Conservation (phyloP, 306 rosid species). For the Dryas alaskensis region DNA sequence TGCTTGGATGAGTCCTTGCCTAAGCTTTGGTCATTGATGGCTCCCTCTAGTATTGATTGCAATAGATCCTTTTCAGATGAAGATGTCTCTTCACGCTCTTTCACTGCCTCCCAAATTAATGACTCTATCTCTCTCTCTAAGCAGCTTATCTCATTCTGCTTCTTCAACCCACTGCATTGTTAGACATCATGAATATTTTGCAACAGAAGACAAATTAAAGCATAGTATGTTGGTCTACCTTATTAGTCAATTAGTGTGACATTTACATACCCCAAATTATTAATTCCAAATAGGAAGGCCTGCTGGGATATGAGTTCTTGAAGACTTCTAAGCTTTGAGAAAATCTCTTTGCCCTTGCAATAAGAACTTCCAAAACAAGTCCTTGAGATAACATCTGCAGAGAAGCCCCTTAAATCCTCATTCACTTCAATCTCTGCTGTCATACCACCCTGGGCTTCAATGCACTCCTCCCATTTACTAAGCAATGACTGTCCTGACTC, state of each 20-base stretch:
- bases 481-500: conserved; percentile 60
- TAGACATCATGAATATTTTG: background rate
- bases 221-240: background rate
- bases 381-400: conserved; percentile 90
- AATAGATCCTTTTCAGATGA: conserved; percentile 61
- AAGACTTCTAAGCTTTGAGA: conserved; percentile 70
- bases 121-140: conserved; percentile 77
- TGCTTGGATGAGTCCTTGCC: conserved; percentile 53
- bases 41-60: conserved; percentile 64
- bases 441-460: conserved; percentile 41
- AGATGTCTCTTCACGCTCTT: conserved; percentile 46
- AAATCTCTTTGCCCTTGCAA: conserved; percentile 63
- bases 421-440: conserved; percentile 64
- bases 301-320: conserved; percentile 53
- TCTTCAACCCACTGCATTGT: conserved; percentile 24
- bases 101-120: conserved; percentile 72
- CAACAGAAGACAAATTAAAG: background rate
- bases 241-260: background rate
- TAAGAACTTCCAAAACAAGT: conserved; percentile 89
- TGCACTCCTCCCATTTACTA: conserved; percentile 51
- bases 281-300: conserved; percentile 57
- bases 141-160: conserved; percentile 37
- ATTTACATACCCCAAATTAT: conserved; percentile 43
- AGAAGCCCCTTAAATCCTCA: conserved; percentile 54
- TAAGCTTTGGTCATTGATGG: conserved; percentile 46